Conservation (phyloP, 2,329 filamentous ascomycete genomes). For the Paecilomyces dactylethromorphus region DNA sequence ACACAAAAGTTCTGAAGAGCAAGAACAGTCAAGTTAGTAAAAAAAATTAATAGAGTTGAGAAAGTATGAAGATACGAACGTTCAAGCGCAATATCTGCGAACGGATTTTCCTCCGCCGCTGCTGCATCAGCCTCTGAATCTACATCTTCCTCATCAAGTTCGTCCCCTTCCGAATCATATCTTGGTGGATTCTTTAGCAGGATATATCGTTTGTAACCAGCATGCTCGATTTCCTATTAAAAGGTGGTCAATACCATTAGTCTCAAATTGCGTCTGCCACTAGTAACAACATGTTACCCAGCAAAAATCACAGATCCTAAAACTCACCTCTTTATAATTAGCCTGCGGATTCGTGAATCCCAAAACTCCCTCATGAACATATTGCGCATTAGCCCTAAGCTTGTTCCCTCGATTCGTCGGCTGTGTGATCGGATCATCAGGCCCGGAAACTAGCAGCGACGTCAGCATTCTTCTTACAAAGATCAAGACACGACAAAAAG, state of each 20-base stretch:
- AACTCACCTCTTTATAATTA: constrained; percentile 50
- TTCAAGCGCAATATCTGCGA: constrained; percentile 52
- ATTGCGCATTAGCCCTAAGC: constrained; percentile 51
- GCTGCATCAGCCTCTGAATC: constrained; percentile 52
- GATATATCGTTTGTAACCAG: constrained; percentile 55
- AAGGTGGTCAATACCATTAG: background rate
- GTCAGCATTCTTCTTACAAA: constrained; percentile 1
- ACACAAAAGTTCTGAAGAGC: constrained; percentile 47
- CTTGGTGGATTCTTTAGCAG: constrained; percentile 53
- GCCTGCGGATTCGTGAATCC: constrained; percentile 45
- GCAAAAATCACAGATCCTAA: constrained; percentile 4
- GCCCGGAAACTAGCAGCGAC: constrained; percentile 24
- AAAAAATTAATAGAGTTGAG: background rate
- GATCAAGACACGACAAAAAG: constrained; percentile 7
- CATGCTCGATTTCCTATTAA: constrained; percentile 52
- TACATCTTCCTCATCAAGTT: constrained; percentile 52
- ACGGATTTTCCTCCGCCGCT: constrained; percentile 56
- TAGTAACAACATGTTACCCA: background rate
- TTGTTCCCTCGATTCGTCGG: constrained; percentile 57
- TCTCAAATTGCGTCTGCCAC: constrained; percentile 5
- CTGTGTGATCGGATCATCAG: constrained; percentile 49
- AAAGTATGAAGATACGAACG: constrained; percentile 31
- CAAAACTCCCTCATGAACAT: constrained; percentile 50
- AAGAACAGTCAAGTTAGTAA: constrained; percentile 6
- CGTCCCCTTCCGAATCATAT: constrained; percentile 59